Evolutionary conservation across 352 stramenopile species (phyloP).

Genomic region (Pythium insidiosum): DNA sequence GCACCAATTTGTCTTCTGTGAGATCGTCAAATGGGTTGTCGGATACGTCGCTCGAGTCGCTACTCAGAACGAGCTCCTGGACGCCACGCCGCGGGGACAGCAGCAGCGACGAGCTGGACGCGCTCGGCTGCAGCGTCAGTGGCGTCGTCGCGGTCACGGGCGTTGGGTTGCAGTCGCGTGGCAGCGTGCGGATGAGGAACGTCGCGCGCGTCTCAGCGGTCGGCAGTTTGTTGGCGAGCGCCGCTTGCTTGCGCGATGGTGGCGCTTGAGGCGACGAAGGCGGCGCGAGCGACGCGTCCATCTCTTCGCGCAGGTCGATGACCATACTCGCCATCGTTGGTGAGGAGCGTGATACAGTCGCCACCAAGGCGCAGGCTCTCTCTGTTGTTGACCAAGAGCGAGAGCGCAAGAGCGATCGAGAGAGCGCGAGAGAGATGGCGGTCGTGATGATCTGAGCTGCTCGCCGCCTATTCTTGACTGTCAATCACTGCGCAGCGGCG

Average conservation of each 20-base stretch:
- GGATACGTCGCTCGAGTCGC: constrained; percentile 6
- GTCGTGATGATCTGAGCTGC: background rate
- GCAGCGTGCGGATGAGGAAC: constrained; percentile 68
- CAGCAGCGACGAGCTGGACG: background rate
- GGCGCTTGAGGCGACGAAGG: no score
- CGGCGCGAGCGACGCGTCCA: no score
- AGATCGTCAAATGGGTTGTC: constrained; percentile 80
- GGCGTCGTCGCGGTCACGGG: constrained; percentile 27
- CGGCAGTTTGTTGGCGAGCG: background rate
- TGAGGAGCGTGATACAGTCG: background rate
- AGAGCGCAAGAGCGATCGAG: background rate
- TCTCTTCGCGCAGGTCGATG: constrained; percentile 47
- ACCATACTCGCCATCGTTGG: constrained; percentile 27
- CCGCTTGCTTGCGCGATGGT: no score
- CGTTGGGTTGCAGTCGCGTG: constrained; percentile 62
- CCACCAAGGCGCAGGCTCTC: background rate
- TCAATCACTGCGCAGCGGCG: background rate
- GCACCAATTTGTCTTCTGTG: constrained; percentile 65
- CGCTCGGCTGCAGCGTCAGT: no score
- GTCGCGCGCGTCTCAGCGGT: constrained; percentile 27
- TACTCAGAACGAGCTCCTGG: background rate
- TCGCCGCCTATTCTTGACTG: background rate
- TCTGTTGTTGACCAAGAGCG: no score
- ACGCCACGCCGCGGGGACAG: background rate
- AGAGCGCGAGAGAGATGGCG: background rate